Evolutionary conservation across 208 protist species (phyloP), one percentile per base, ranked within the genome.

Genomic region (Trypanosoma caninum): DNA sequence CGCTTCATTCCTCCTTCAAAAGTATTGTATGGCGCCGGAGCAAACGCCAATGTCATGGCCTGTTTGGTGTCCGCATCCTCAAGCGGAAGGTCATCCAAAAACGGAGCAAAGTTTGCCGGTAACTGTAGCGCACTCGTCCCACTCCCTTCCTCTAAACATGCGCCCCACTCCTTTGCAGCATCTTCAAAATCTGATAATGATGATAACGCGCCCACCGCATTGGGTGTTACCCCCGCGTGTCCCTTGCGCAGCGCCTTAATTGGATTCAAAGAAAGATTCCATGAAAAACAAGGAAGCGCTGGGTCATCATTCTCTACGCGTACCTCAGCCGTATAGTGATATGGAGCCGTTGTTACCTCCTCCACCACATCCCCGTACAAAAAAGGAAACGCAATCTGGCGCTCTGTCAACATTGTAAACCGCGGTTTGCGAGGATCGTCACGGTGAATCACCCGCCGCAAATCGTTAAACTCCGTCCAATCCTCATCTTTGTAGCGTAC

Each of bases 381-480:
- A 67, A 98, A 98, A 1, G 99, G 99, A 80, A 99, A 99, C 28
- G 99, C 98, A 61, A 99, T 97, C 67, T 98, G 94, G 57, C 99
- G 99, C 83, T 99, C 98, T 7, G 99, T 99, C 52, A 98, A 84
- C 76, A 99, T 98, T 28, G 95, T 97, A 53, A 92, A 92, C 31
- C 84, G 86, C 25, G 89, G 89, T 65, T 89, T 88, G 33, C 80
- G 76, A 2, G 87, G 87, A 69, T 96, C 80, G 65, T 99, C 93
- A 45, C 99, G 91, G 62, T 99, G 97, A 74, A 99, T 99, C 45
- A 99, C 93, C 74, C 99, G 99, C 65, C 99, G 97, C 69, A 99
- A 97, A 76, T 99, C 99, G 69, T 99, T 99, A 83, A 99, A 99
- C 77, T 99, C 99, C 69, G 99, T 99, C 98, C 98, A 99, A 79